Evolutionary conservation across 2,329 filamentous ascomycete genomes (phyloP).

Genomic region (Apiospora hydei): DNA sequence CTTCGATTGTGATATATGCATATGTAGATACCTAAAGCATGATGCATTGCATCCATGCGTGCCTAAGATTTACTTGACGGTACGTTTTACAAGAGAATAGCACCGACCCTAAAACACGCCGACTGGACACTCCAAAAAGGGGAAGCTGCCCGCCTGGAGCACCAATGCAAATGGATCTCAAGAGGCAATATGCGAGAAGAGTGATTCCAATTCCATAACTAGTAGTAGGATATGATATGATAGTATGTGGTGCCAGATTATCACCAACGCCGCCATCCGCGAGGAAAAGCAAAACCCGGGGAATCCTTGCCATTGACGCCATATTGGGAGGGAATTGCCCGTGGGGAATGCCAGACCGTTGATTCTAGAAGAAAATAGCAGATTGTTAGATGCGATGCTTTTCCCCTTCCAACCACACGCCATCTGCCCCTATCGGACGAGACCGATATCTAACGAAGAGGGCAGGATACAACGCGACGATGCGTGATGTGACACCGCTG

Average conservation of each 20-base stretch:
- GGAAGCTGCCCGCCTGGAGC: not conserved
- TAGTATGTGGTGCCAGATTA: not conserved
- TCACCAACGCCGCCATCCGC: not conserved
- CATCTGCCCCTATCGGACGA: not conserved
- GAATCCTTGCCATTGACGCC: not conserved
- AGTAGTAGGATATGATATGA: not conserved
- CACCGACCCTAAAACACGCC: not conserved
- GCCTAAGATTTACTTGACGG: not conserved
- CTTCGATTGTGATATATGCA: no score
- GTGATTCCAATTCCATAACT: constrained; percentile 1
- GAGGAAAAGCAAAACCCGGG: not conserved
- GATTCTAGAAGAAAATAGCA: constrained; percentile 3
- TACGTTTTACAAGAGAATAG: not conserved
- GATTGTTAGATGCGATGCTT: not conserved
- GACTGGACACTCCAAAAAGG: not conserved
- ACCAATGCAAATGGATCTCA: not conserved
- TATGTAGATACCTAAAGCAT: no score
- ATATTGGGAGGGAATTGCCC: not conserved
- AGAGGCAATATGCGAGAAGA: not conserved
- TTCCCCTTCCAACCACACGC: not conserved
- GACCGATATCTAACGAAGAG: not conserved
- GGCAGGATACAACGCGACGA: not conserved
- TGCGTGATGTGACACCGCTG: not conserved
- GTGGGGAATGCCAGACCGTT: not conserved
- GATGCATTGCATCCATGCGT: no score